These are phyloP conservation scores for Corchorus capsularis DNA, from an alignment of 345 rosid species.

Conservation along the genomic window DNA sequence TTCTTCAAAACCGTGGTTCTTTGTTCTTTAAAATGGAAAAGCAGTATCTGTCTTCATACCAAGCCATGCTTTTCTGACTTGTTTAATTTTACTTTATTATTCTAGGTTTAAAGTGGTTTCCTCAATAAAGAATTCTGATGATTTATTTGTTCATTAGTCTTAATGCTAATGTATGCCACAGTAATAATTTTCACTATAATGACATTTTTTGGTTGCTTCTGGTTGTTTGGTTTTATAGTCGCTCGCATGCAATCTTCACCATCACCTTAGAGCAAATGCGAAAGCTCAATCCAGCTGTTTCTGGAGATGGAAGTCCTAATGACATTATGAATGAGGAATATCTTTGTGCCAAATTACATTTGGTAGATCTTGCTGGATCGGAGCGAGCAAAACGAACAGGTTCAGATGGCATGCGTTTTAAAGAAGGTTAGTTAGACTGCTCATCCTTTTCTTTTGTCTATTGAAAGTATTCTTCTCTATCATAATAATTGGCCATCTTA, in stretches of 20 bases:
- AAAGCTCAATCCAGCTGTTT: conserved; percentile 58
- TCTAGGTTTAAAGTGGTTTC: conserved; percentile 1
- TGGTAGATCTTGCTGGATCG: conserved; percentile 99
- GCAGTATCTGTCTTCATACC: neutral
- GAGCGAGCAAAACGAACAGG: conserved; percentile 99
- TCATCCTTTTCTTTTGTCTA: neutral
- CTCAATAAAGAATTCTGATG: conserved; percentile 3
- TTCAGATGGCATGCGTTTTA: conserved; percentile 93
- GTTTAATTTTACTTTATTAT: neutral
- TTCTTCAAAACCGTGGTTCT: neutral
- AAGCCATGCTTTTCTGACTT: neutral
- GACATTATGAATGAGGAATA: conserved; percentile 84
- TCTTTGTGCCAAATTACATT: conserved; percentile 94
- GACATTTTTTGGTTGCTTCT: conserved; percentile 11
- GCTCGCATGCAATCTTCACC: conserved; percentile 99
- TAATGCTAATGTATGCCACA: neutral
- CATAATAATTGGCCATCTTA: conserved; percentile 25
- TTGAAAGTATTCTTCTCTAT: conserved; percentile 22
- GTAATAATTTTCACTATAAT: neutral
- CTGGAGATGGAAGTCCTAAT: conserved; percentile 52
- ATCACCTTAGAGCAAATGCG: conserved; percentile 96
- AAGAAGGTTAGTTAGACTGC: conserved; percentile 69
- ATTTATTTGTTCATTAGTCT: neutral
- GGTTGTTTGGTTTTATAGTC: conserved; percentile 53
- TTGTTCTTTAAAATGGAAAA: neutral